Conservation (phyloP, 345 rosid species). For the Viola odorata region DNA sequence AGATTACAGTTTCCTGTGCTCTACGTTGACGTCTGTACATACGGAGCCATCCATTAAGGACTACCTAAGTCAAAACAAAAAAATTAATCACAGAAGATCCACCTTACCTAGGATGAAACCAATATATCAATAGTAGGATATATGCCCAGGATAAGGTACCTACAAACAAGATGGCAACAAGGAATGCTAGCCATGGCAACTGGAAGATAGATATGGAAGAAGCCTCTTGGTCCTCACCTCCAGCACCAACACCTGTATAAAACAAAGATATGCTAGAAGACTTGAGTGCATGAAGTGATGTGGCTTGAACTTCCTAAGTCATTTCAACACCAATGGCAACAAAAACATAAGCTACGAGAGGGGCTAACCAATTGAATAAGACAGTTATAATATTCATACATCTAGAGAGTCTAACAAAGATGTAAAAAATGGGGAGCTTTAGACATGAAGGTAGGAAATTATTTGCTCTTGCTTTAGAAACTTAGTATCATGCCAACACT, state of each 20-base stretch:
- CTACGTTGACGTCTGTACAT: slow-evolving; percentile 70
- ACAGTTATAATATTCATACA: no score
- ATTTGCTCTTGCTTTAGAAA: neutral
- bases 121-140: slow-evolving; percentile 10
- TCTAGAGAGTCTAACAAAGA: no score
- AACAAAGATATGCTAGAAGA: neutral
- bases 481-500: neutral
- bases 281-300: no score
- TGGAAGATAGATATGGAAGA: slow-evolving; percentile 67
- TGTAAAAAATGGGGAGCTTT: no score
- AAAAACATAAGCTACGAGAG: no score
- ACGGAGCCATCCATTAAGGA: slow-evolving; percentile 89
- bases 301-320: no score
- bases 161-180: slow-evolving; percentile 89
- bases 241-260: slow-evolving; percentile 89
- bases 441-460: neutral
- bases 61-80: slow-evolving; percentile 36
- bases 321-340: no score
- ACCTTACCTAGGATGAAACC: neutral
- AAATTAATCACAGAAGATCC: neutral
- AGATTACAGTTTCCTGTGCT: slow-evolving; percentile 74
- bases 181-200: slow-evolving; percentile 71
- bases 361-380: no score
- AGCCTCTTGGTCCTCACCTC: slow-evolving; percentile 83
- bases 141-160: slow-evolving; percentile 65